Percentiles rank a stretch among this genome's conserved stretches.
These are phyloP conservation scores for Penicillium concentricum DNA, from an alignment of 2,329 filamentous ascomycete genomes.

Conservation along the genomic window DNA sequence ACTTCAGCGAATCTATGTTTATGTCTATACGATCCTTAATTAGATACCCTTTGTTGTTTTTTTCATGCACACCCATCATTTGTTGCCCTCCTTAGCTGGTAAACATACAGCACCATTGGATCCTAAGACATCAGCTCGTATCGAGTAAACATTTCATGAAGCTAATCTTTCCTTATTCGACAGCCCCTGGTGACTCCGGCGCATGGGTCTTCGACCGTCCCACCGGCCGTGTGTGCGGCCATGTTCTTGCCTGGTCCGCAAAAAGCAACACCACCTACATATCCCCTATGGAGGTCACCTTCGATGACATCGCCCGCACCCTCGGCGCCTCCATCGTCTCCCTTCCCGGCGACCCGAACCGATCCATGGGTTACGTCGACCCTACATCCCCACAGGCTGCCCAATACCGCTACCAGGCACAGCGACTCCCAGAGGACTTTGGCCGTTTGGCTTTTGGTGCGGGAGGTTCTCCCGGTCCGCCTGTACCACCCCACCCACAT, in stretches of 20 bases:
- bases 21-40: conserved; percentile 22
- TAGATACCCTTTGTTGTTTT: conserved; percentile 25
- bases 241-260: conserved; percentile 84
- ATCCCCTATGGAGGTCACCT: conserved; percentile 87
- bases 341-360: conserved; percentile 57
- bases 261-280: conserved; percentile 84
- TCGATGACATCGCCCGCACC: conserved; percentile 80
- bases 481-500: conserved; percentile 12
- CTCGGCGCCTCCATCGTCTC: conserved; percentile 69
- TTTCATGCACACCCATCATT: conserved; percentile 2
- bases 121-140: conserved; percentile 9
- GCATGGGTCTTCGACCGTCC: conserved; percentile 86
- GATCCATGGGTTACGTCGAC: conserved; percentile 23
- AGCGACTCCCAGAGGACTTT: conserved; percentile 21
- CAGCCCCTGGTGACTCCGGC: conserved; percentile 76
- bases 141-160: conserved; percentile 17
- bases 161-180: conserved; percentile 16
- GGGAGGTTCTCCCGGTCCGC: conserved; percentile 6
- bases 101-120: conserved; percentile 16
- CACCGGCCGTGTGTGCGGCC: conserved; percentile 78
- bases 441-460: conserved; percentile 16
- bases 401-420: conserved; percentile 20
- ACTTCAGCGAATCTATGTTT: conserved; percentile 21
- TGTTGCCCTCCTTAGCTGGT: conserved; percentile 16
- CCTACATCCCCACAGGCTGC: conserved; percentile 5